phyloP scores from a whole-genome alignment of 805 yeast species.

The Hanseniaspora hatyaiensis region DNA sequence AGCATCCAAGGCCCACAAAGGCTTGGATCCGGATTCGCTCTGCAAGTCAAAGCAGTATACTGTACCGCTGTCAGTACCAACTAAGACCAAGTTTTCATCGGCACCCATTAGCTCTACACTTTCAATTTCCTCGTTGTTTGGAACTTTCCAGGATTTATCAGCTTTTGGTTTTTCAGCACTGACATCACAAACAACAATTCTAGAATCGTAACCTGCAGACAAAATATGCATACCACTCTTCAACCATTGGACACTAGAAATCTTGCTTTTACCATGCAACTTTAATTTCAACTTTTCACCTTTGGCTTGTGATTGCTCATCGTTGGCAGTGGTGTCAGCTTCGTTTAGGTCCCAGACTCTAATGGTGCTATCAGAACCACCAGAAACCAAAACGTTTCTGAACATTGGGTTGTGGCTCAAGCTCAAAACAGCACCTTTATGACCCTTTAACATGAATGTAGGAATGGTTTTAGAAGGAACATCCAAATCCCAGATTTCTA shows the following conservation, averaged over 20 bases:
- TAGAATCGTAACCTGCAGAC: constrained; percentile 90
- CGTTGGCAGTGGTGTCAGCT: constrained; percentile 38
- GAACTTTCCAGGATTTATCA: constrained; percentile 54
- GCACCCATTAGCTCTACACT: constrained; percentile 54
- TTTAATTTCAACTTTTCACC: constrained; percentile 24
- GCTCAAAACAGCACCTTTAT: constrained; percentile 87
- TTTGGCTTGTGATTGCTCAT: constrained; percentile 30
- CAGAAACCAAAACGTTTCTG: constrained; percentile 78
- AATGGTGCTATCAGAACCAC: constrained; percentile 90
- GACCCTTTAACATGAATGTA: constrained; percentile 84
- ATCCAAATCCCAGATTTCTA: constrained; percentile 94
- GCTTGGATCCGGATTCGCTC: constrained; percentile 38
- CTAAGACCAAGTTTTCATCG: constrained; percentile 47
- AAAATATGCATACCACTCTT: constrained; percentile 55
- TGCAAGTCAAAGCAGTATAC: constrained; percentile 83
- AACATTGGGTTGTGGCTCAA: constrained; percentile 70
- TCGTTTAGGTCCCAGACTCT: constrained; percentile 86
- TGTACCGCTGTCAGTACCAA: constrained; percentile 86
- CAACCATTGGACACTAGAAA: constrained; percentile 74
- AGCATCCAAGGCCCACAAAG: constrained; percentile 92
- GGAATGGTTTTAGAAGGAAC: constrained; percentile 89
- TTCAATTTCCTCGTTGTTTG: constrained; percentile 72
- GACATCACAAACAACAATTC: constrained; percentile 72
- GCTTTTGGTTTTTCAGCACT: constrained; percentile 50
- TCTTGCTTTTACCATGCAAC: constrained; percentile 68